A percentile compares a stretch with the other conserved stretches of the same genome.
Conservation (phyloP, 768 basidiomycete genomes). For the Boletus rubroflammeus region DNA sequence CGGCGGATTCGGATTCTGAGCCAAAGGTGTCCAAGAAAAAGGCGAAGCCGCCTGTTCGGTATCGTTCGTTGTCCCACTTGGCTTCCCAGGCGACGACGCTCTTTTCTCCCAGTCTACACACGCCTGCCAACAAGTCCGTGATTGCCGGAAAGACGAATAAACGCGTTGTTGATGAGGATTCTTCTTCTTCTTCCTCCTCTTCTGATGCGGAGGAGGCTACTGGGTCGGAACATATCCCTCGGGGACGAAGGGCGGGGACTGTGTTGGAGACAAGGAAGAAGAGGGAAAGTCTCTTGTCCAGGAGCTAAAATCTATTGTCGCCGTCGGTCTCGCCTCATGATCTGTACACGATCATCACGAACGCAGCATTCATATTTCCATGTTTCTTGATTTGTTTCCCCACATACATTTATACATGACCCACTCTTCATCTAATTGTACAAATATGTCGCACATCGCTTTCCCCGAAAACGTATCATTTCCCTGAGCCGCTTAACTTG, state of each 20-base stretch:
- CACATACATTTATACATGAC: not conserved
- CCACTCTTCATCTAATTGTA: not conserved
- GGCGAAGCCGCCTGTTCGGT: conserved; percentile 21
- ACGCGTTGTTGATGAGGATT: conserved; percentile 13
- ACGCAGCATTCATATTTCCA: not conserved
- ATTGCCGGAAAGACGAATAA: conserved; percentile 27
- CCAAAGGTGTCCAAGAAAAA: conserved; percentile 17
- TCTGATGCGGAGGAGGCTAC: conserved; percentile 34
- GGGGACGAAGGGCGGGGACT: conserved; percentile 51
- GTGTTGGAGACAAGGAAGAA: conserved; percentile 25
- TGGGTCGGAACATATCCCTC: conserved; percentile 57
- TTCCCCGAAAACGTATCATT: not conserved
- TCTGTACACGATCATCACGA: not conserved
- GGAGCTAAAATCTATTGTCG: not conserved
- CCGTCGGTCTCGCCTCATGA: not conserved
- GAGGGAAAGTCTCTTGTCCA: conserved; percentile 14
- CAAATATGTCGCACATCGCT: not conserved
- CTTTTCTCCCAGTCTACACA: conserved; percentile 37
- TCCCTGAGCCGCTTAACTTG: not conserved
- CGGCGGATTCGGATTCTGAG: conserved; percentile 23
- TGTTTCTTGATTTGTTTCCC: not conserved
- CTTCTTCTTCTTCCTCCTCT: conserved; percentile 41
- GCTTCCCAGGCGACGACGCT: conserved; percentile 29
- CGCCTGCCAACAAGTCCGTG: conserved; percentile 30
- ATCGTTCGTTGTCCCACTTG: conserved; percentile 53